phyloP scores from a whole-genome alignment of 192 early-diverging fungal genomes.

The Umbelopsis sp. region DNA sequence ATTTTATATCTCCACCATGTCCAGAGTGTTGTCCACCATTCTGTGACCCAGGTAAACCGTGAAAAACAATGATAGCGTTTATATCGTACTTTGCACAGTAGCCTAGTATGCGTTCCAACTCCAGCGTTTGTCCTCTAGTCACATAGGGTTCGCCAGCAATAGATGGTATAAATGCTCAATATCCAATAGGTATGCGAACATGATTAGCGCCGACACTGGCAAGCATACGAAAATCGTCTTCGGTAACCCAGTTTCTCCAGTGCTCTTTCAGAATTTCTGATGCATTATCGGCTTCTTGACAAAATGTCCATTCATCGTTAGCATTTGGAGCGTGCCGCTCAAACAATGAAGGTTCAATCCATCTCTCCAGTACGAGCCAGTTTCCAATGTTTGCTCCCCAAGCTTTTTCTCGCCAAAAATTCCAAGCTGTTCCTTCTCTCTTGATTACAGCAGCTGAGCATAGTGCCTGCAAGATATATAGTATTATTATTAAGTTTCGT shows the following conservation, averaged over 20 bases:
- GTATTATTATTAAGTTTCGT: neutral
- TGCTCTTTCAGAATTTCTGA: constrained; percentile 37
- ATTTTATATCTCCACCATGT: constrained; percentile 32
- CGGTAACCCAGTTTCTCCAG: constrained; percentile 60
- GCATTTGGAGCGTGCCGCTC: constrained; percentile 34
- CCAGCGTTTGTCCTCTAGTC: constrained; percentile 46
- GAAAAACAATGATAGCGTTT: constrained; percentile 56
- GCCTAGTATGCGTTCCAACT: constrained; percentile 27
- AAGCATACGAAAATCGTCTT: constrained; percentile 49
- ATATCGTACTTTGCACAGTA: constrained; percentile 42
- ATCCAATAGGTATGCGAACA: constrained; percentile 58
- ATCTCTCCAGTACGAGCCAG: constrained; percentile 59
- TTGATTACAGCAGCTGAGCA: constrained; percentile 7
- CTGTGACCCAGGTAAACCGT: constrained; percentile 60
- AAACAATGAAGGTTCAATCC: constrained; percentile 53
- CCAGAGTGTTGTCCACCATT: constrained; percentile 63
- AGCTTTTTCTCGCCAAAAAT: constrained; percentile 33
- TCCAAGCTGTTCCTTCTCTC: constrained; percentile 22
- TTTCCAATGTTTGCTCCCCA: constrained; percentile 62
- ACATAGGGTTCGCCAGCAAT: constrained; percentile 58
- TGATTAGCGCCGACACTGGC: constrained; percentile 51
- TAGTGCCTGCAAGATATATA: neutral
- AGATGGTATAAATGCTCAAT: constrained; percentile 59
- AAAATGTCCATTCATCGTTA: constrained; percentile 61
- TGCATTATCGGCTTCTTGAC: constrained; percentile 44